Evolutionary conservation across 768 basidiomycete species (phyloP).

Genomic region (Mrakia frigida): DNA sequence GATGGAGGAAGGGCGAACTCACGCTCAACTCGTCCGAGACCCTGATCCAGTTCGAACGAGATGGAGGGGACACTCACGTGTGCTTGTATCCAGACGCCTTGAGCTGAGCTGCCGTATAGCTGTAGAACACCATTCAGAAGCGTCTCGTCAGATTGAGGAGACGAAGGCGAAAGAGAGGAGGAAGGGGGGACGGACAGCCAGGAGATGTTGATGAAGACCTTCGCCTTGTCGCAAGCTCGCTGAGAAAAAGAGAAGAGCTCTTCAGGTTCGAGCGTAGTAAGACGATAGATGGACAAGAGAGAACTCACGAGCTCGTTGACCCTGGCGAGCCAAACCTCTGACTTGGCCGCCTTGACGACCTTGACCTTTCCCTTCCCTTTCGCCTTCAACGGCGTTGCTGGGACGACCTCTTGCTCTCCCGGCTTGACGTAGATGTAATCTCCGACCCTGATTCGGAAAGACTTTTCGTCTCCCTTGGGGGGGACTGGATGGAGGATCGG

Average conservation of each 20-base stretch:
- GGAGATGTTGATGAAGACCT: constrained; percentile 18
- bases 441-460: not conserved
- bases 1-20: not conserved
- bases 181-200: not conserved
- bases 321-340: constrained; percentile 21
- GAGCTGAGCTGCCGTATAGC: constrained; percentile 17
- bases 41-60: not conserved
- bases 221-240: constrained; percentile 16
- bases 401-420: not conserved
- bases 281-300: no score
- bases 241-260: not conserved
- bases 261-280: not conserved
- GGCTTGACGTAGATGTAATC: constrained; percentile 29
- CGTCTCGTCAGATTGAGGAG: not conserved
- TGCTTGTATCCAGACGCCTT: not conserved
- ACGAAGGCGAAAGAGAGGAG: not conserved
- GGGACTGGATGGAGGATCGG: not conserved
- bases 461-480: not conserved
- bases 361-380: constrained; percentile 18
- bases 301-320: not conserved
- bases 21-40: not conserved
- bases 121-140: no score
- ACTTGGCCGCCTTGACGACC: not conserved
- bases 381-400: not conserved
- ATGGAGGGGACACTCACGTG: not conserved